These are phyloP conservation scores for Rhizophora mangle DNA, from an alignment of 345 rosid species.

Conservation along the genomic window DNA sequence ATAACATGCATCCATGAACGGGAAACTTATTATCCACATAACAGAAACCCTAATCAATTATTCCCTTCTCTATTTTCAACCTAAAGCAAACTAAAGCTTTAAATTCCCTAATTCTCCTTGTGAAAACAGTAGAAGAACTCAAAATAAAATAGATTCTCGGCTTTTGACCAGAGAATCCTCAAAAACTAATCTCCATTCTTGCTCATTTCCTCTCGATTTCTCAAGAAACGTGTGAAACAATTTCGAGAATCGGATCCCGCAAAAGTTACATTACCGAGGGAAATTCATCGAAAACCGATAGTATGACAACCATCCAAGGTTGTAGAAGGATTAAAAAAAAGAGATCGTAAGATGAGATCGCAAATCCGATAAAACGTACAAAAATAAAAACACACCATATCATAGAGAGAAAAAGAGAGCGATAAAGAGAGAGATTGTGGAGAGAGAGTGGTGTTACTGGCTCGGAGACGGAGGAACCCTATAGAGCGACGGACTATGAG, in stretches of 20 bases:
- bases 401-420: not conserved
- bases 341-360: not conserved
- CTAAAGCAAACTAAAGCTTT: not conserved
- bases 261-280: not conserved
- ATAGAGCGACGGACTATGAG: not conserved
- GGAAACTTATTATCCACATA: not conserved
- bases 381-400: not conserved
- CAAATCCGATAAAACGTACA: too few relatives aligned
- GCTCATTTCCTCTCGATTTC: not conserved
- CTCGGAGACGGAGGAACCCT: not conserved
- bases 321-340: not conserved
- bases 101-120: not conserved
- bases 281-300: not conserved
- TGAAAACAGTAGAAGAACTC: not conserved
- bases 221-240: not conserved
- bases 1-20: not conserved
- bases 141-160: not conserved
- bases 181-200: not conserved
- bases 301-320: not conserved
- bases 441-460: not conserved
- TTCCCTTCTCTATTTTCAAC: not conserved
- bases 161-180: not conserved
- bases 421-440: not conserved
- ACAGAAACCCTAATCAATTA: slow-evolving; percentile 1
- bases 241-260: not conserved